phyloP scores from a whole-genome alignment of 1,139 yeast species.

The Blastobotrys apis region DNA sequence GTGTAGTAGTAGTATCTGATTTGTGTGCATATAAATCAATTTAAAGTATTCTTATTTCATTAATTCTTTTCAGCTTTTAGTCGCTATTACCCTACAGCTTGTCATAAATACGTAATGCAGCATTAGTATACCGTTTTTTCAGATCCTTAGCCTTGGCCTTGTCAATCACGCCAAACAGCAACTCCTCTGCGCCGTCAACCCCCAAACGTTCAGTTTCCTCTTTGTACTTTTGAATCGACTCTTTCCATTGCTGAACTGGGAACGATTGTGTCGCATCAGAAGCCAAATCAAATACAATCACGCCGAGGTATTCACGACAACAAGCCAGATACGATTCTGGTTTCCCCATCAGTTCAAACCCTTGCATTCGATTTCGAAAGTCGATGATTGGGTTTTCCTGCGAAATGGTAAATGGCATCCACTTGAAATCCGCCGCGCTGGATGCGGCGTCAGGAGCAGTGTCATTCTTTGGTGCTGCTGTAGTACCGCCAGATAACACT shows the following conservation, averaged over 20 bases:
- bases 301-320: neutral
- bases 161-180: neutral
- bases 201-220: neutral
- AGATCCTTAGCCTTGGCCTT: neutral
- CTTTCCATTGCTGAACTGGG: neutral
- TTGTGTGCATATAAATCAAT: neutral
- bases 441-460: neutral
- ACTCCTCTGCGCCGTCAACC: neutral
- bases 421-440: neutral
- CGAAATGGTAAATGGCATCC: neutral
- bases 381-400: neutral
- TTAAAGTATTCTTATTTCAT: too few species aligned
- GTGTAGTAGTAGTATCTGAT: neutral
- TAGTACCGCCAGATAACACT: too few species aligned
- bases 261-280: neutral
- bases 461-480: neutral
- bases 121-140: too few species aligned
- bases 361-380: slow-evolving; percentile 1
- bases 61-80: too few species aligned
- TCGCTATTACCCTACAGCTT: too few species aligned
- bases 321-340: neutral
- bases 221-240: neutral
- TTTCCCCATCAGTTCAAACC: neutral
- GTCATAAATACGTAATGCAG: too few species aligned
- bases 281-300: neutral